These are phyloP conservation scores for Hymenotorrendiella dingleyae DNA, from an alignment of 2,329 filamentous ascomycete genomes.

Conservation along the genomic window DNA sequence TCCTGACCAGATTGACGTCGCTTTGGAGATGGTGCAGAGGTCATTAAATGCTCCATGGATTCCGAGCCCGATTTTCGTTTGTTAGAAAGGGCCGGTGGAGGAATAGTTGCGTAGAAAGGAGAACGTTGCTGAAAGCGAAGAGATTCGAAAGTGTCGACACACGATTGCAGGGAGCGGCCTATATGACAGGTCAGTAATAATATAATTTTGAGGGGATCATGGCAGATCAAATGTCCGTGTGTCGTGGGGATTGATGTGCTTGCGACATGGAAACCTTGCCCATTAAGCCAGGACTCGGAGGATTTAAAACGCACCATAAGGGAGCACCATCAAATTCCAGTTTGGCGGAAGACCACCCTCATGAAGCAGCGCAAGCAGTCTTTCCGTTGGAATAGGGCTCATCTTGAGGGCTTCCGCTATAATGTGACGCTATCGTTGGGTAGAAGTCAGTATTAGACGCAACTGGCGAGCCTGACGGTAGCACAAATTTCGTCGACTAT, in stretches of 20 bases:
- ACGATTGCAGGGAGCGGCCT: constrained; percentile 27
- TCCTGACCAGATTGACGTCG: constrained; percentile 20
- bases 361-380: constrained; percentile 37
- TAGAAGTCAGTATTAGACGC: constrained; percentile 21
- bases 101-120: constrained; percentile 4
- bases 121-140: constrained; percentile 11
- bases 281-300: constrained; percentile 11
- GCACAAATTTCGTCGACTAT: constrained; percentile 8
- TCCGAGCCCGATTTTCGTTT: constrained; percentile 24
- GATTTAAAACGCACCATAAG: constrained; percentile 36
- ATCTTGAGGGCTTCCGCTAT: constrained; percentile 47
- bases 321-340: constrained; percentile 44
- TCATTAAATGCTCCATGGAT: constrained; percentile 12
- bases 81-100: constrained; percentile 8
- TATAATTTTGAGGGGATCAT: not conserved
- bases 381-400: constrained; percentile 36
- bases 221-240: constrained; percentile 14
- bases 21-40: constrained; percentile 17
- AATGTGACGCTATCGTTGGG: constrained; percentile 32
- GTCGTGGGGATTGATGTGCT: constrained; percentile 10
- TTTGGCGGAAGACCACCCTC: constrained; percentile 35
- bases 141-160: constrained; percentile 24
- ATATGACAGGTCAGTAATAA: constrained; percentile 13
- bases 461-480: constrained; percentile 13
- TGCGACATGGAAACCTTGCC: constrained; percentile 14